phyloP scores from a whole-genome alignment of 2,329 filamentous ascomycete genomes.

The Mycosphaerella sp. region DNA sequence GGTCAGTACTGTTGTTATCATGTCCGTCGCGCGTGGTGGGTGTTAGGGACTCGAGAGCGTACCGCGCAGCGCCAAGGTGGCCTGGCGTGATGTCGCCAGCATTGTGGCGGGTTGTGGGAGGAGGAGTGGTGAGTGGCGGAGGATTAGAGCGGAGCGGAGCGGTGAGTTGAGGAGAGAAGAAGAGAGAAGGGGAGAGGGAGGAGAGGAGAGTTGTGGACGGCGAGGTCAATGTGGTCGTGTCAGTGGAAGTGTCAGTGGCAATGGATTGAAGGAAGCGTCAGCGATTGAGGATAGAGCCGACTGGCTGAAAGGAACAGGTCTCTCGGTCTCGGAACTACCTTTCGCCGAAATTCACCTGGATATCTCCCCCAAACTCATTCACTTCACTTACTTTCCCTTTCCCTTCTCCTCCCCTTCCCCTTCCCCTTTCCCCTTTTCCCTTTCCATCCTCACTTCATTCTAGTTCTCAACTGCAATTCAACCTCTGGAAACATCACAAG shows the following conservation, averaged over 20 bases:
- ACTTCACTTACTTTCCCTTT: neutral
- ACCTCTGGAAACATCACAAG: no score
- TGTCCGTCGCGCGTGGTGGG: neutral
- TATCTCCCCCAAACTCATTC: neutral
- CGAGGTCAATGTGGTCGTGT: neutral
- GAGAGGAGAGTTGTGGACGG: neutral
- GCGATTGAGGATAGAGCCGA: neutral
- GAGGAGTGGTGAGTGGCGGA: neutral
- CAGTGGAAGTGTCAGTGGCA: neutral
- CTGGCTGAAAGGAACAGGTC: neutral
- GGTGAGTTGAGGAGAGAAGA: neutral
- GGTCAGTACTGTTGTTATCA: constrained; percentile 24
- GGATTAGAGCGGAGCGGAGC: neutral
- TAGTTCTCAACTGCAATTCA: no score
- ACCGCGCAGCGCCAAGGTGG: constrained; percentile 52
- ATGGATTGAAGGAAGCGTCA: neutral
- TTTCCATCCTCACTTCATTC: no score
- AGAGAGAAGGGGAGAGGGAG: neutral
- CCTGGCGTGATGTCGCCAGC: constrained; percentile 30
- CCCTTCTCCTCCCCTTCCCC: no score
- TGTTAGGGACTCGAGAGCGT: constrained; percentile 24
- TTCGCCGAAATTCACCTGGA: neutral
- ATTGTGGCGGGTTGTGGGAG: constrained; percentile 1
- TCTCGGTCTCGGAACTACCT: neutral
- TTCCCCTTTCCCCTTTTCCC: no score